Evolutionary conservation across 2,329 filamentous ascomycete genomes (phyloP), one percentile per base, ranked within the genome.

Genomic region (Botrytis galanthina): DNA sequence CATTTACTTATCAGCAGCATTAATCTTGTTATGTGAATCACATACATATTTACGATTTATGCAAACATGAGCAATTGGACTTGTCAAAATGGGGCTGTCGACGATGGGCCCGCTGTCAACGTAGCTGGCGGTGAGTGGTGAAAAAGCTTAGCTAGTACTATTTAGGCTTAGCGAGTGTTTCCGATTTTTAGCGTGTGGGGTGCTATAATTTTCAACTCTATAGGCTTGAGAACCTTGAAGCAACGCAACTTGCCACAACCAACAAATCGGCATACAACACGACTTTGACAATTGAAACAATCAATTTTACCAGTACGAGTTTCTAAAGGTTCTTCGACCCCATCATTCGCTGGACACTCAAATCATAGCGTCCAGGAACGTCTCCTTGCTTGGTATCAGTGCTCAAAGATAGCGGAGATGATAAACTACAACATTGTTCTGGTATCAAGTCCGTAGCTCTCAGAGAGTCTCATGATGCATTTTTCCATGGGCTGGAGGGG

Each of bases 121-220:
- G 70, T 72, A 72, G 70, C 48, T 67, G 39, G 51, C 62, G 61
- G 70, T 72, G 46, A 72, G 62, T 72, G 70, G 70, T 57, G 48
- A 22, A 18, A 57, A 4, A 26, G 8, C 32, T 5, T 3, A 3
- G 4, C 48, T 69, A 69, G 16, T 37, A 42, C 35, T 59, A 18
- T 32, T 39, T 57, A 18, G 48, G 66, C 26, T 69, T 69, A 69
- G 66, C 18, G 44, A 22, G 16, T 26, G 42, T 26, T 66, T 66
- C 9, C 6, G 16, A 48, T 35, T 12, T 6, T 48, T 35, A 66
- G 20, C 26, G 26, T 48, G 62, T 66, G 62, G 62, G 37, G 39
- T 64, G 61, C 61, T 64, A 14, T 46, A 32, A 32, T 62, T 62
- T 37, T 61, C 20, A 39, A 39, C 59, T 35, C 59, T 39, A 42